phyloP scores from a whole-genome alignment of 2,329 filamentous ascomycete genomes.

The Trichoderma pleuroti region DNA sequence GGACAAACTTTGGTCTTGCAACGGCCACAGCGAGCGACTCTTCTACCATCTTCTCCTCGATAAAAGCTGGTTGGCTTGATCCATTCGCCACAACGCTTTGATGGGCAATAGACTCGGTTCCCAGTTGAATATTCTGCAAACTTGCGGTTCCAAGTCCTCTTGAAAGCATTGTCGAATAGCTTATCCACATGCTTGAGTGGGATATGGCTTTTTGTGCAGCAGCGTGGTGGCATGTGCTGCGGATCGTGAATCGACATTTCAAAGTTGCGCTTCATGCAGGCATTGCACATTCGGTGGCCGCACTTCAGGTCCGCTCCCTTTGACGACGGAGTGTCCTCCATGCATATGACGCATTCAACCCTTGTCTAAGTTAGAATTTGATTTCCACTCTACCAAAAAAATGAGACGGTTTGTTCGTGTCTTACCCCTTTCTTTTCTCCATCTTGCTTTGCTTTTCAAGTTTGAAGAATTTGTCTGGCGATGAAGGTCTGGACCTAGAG shows the following conservation, averaged over 20 bases:
- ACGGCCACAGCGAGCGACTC: constrained; percentile 64
- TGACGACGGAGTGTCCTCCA: constrained; percentile 61
- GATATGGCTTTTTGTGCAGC: constrained; percentile 71
- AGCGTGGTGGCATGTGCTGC: constrained; percentile 79
- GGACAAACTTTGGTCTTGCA: constrained; percentile 75
- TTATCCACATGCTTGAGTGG: constrained; percentile 71
- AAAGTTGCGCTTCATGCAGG: constrained; percentile 72
- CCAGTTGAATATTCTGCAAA: constrained; percentile 71
- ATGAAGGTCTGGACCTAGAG: constrained; percentile 13
- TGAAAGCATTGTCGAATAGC: constrained; percentile 71
- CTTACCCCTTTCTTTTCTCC: constrained; percentile 26
- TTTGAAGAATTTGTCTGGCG: constrained; percentile 26
- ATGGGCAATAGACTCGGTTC: constrained; percentile 75
- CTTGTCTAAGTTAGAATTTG: constrained; percentile 38
- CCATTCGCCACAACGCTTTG: constrained; percentile 70
- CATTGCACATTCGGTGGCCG: constrained; percentile 75
- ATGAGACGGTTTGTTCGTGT: constrained; percentile 10
- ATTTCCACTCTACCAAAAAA: neutral
- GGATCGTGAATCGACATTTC: constrained; percentile 72
- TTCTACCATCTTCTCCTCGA: constrained; percentile 54
- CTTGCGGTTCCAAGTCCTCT: constrained; percentile 75
- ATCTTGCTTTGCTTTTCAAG: constrained; percentile 22
- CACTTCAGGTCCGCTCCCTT: constrained; percentile 71
- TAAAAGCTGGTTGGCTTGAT: constrained; percentile 68
- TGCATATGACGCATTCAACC: constrained; percentile 69